Percentiles rank a stretch among this genome's conserved stretches.
Evolutionary conservation across 2,329 filamentous ascomycete species (phyloP).

Genomic region (Thelonectria rubi): DNA sequence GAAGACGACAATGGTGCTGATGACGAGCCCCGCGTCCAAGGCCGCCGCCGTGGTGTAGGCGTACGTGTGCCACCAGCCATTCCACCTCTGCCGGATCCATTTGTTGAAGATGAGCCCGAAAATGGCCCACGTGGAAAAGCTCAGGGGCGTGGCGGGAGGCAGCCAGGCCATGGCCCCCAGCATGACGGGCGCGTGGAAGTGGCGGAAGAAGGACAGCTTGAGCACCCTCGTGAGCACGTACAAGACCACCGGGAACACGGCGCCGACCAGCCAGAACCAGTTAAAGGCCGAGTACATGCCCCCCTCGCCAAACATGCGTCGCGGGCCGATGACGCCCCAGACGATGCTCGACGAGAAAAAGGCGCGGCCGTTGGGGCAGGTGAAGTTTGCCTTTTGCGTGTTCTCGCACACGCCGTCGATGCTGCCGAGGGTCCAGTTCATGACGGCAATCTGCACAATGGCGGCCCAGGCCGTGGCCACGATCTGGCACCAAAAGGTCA

Average conservation of each 20-base stretch:
- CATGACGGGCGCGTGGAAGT: constrained; percentile 65
- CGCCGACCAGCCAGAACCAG: constrained; percentile 64
- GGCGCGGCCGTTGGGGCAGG: constrained; percentile 52
- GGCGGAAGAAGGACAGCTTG: constrained; percentile 53
- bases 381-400: constrained; percentile 41
- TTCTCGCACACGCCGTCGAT: constrained; percentile 59
- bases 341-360: constrained; percentile 64
- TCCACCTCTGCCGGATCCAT: constrained; percentile 60
- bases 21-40: constrained; percentile 53
- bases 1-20: constrained; percentile 54
- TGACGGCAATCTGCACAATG: constrained; percentile 56
- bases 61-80: constrained; percentile 64
- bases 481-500: constrained; percentile 49
- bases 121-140: constrained; percentile 66
- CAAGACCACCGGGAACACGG: constrained; percentile 57
- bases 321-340: constrained; percentile 66
- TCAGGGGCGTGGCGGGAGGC: constrained; percentile 68
- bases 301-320: constrained; percentile 62
- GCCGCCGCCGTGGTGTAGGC: constrained; percentile 55
- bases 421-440: constrained; percentile 55
- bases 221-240: constrained; percentile 50
- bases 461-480: constrained; percentile 55
- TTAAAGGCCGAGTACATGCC: constrained; percentile 60
- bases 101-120: constrained; percentile 68
- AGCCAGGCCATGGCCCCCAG: constrained; percentile 63